A percentile compares a stretch with the other conserved stretches of the same genome.
These are phyloP conservation scores for Xanthoceras sorbifolium DNA, from an alignment of 345 rosid genomes.

Conservation along the genomic window DNA sequence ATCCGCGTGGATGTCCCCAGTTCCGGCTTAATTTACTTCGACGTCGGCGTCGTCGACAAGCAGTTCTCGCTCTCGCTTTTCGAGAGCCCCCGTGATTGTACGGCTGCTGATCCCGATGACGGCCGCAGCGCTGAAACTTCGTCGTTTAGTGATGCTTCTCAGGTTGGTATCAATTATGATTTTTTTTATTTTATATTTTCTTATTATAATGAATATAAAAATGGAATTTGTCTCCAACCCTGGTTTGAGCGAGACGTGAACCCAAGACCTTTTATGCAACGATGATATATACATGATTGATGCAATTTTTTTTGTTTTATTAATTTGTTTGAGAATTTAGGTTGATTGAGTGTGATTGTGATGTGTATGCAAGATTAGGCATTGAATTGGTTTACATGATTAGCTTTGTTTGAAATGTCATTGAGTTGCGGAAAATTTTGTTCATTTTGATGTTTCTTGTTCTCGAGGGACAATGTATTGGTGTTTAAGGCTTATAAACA, in stretches of 20 bases:
- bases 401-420: neutral
- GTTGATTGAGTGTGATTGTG: neutral
- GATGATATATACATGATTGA: neutral
- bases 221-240: too few relatives aligned
- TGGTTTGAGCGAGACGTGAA: too few relatives aligned
- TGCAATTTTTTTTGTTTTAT: neutral
- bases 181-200: neutral
- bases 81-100: constrained; percentile 81
- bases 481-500: neutral
- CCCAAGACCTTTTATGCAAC: too few relatives aligned
- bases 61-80: constrained; percentile 79
- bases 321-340: neutral
- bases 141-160: neutral
- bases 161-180: neutral
- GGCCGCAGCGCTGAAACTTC: neutral
- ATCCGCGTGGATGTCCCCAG: constrained; percentile 72
- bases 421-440: neutral
- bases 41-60: constrained; percentile 80
- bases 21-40: constrained; percentile 78
- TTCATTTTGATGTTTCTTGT: neutral
- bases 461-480: neutral
- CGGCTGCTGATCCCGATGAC: constrained; percentile 39
- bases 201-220: neutral
- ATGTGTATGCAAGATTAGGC: neutral
- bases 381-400: neutral